A percentile compares a stretch with the other conserved stretches of the same genome.
Evolutionary conservation across 2,329 filamentous ascomycete species (phyloP).

Genomic region (Claviceps arundinis): DNA sequence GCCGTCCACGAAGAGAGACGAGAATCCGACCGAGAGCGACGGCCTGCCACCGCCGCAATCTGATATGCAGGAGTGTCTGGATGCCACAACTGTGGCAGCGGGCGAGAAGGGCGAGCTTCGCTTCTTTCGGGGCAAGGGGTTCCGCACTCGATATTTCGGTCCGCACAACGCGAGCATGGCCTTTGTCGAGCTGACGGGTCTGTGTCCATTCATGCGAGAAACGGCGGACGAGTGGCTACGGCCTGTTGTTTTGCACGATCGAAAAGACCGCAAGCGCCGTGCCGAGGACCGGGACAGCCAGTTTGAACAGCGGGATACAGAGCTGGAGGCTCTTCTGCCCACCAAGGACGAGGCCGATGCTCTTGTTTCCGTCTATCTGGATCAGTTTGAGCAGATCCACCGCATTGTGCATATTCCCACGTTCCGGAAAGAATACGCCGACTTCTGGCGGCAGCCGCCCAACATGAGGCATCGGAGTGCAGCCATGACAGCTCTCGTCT

Average conservation of each 20-base stretch:
- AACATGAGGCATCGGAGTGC: constrained; percentile 30
- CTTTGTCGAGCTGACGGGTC: constrained; percentile 42
- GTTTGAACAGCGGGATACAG: constrained; percentile 32
- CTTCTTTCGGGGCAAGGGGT: constrained; percentile 45
- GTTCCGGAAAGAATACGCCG: constrained; percentile 41
- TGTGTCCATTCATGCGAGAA: constrained; percentile 49
- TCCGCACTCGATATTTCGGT: constrained; percentile 46
- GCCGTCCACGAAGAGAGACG: constrained; percentile 32
- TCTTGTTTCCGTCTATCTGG: constrained; percentile 35
- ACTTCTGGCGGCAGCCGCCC: constrained; percentile 35
- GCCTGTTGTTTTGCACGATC: constrained; percentile 40
- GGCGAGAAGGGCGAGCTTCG: constrained; percentile 40
- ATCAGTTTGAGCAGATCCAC: constrained; percentile 42
- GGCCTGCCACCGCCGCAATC: constrained; percentile 18
- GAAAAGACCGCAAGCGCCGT: constrained; percentile 42
- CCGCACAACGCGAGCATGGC: constrained; percentile 49
- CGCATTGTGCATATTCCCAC: constrained; percentile 47
- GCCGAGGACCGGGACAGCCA: constrained; percentile 37
- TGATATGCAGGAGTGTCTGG: constrained; percentile 27
- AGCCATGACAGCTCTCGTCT: constrained; percentile 41
- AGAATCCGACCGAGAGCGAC: constrained; percentile 18
- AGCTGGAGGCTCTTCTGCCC: constrained; percentile 37
- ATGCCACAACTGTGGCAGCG: constrained; percentile 24
- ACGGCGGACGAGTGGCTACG: constrained; percentile 48
- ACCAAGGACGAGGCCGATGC: constrained; percentile 33